A percentile compares a stretch with the other conserved stretches of the same genome.
phyloP scores from a whole-genome alignment of 768 basidiomycete species.

The Mycena polygramma region DNA sequence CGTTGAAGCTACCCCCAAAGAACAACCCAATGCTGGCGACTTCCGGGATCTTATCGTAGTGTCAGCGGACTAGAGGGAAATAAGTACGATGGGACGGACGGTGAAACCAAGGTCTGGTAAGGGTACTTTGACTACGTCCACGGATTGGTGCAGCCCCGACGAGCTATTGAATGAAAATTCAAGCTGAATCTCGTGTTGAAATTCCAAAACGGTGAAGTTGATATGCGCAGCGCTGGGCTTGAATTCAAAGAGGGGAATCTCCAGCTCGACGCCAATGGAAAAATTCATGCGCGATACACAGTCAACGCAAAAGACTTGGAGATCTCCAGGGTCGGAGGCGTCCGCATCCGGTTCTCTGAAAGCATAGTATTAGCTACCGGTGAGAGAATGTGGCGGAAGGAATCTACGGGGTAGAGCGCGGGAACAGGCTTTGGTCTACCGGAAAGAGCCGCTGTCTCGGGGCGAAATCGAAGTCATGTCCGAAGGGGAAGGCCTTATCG shows the following conservation, averaged over 20 bases:
- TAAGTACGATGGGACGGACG: neutral
- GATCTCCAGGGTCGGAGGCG: neutral
- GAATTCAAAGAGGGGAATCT: neutral
- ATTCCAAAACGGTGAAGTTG: slow-evolving; percentile 24
- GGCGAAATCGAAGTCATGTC: slow-evolving; percentile 10
- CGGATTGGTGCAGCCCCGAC: neutral
- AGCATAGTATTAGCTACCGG: no score
- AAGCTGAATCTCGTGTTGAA: slow-evolving; percentile 25
- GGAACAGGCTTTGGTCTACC: neutral
- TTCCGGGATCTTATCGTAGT: neutral
- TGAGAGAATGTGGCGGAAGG: no score
- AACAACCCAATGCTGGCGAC: slow-evolving; percentile 20
- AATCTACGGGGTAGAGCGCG: neutral
- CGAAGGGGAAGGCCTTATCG: no score
- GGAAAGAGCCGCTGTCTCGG: slow-evolving; percentile 26
- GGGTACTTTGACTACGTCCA: slow-evolving; percentile 15
- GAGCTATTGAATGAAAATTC: slow-evolving; percentile 18
- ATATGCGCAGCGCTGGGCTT: slow-evolving; percentile 13
- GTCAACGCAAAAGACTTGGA: slow-evolving; percentile 28
- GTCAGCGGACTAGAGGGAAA: neutral
- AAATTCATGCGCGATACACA: slow-evolving; percentile 22
- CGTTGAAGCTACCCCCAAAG: slow-evolving; percentile 10
- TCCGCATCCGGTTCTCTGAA: neutral
- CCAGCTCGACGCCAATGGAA: slow-evolving; percentile 27
- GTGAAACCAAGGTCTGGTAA: slow-evolving; percentile 16